phyloP scores from a whole-genome alignment of 805 yeast species.

The Wickerhamiella alocasiicola region DNA sequence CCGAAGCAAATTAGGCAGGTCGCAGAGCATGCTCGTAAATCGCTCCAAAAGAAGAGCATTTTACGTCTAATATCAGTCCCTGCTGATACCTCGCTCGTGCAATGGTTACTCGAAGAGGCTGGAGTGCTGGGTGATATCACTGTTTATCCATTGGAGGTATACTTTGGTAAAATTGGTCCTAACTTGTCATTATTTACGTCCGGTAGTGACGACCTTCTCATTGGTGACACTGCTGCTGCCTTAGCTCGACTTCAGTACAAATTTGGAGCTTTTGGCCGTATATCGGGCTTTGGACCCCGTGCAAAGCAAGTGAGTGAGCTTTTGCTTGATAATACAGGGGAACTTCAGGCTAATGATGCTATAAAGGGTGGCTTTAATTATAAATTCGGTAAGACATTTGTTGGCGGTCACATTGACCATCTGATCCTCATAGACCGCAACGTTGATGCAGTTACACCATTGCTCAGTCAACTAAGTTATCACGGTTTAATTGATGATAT shows the following conservation, averaged over 20 bases:
- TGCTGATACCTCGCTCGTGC: not conserved
- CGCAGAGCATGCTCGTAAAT: constrained; percentile 9
- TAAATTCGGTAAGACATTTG: constrained; percentile 23
- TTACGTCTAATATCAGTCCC: constrained; percentile 15
- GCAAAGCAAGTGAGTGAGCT: constrained; percentile 39
- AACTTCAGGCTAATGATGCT: constrained; percentile 23
- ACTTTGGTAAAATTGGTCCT: constrained; percentile 27
- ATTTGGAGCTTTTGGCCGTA: constrained; percentile 39
- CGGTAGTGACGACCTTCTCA: constrained; percentile 32
- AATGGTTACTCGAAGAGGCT: constrained; percentile 26
- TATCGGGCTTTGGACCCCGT: constrained; percentile 47
- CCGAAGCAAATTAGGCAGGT: constrained; percentile 16
- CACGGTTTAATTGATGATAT: constrained; percentile 71
- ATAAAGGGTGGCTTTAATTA: constrained; percentile 20
- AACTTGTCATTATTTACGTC: constrained; percentile 32
- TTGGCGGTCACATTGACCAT: constrained; percentile 36
- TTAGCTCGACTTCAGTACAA: constrained; percentile 34
- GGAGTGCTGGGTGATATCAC: constrained; percentile 34
- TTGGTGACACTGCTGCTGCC: constrained; percentile 38
- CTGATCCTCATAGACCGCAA: constrained; percentile 69
- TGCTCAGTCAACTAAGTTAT: constrained; percentile 68
- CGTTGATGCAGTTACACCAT: constrained; percentile 57
- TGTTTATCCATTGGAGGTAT: constrained; percentile 32
- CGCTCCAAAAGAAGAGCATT: not conserved
- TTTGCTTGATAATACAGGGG: constrained; percentile 23